Base-by-base conservation (phyloP, 768 basidiomycete species). In the Lactifluus piperatus region DNA sequence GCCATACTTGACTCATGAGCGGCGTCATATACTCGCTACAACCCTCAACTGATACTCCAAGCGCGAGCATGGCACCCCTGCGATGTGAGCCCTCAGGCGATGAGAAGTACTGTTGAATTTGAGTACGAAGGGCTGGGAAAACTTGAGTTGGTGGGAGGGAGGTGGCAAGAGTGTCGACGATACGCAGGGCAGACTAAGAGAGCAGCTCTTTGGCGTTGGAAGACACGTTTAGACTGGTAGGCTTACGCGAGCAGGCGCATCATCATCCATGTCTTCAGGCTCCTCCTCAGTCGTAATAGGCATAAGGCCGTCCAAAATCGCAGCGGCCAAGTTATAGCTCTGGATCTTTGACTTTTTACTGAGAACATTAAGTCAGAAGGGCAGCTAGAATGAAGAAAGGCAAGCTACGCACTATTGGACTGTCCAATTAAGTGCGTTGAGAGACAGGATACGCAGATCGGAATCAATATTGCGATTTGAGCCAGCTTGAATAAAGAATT, bases 21-120 rank as follows among this genome's bases (percentile, higher is more conserved):
- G 94, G 92, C 34, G 92, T 91, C 83, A 99, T 97, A 75, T 77
- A 98, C 76, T 98, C 94, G 74, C 88, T 91, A 77, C 95, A 97
- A 18, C 97, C 97, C 71, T 99, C 97, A 58, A 98, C 93, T 46
- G 86, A 84, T 51, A 98, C 91, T 64, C 97, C 97, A 51, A 99
- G 84, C 1, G 94, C 90, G 67, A 95, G 91, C 76, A 98, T 86
- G 8, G 94, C 95, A 49, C 91, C 90, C 54, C 95, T 94, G 32
- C 97, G 86, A 67, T 84, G 76, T 53, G 79, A 76, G 0, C 92
- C 80, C 64, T 97, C 86, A 7, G 83, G 72, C 2, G 92, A 94
- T 7, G 79, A 76, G 74, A 94, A 90, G 74, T 94, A 97, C 56
- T 87, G 80, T 62, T 85, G 79, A 56, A 98, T 89, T 65, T 94